Evolutionary conservation across 352 stramenopile species (phyloP), one percentile per base, ranked within the genome.

Genomic region (Phytophthora tubulina): DNA sequence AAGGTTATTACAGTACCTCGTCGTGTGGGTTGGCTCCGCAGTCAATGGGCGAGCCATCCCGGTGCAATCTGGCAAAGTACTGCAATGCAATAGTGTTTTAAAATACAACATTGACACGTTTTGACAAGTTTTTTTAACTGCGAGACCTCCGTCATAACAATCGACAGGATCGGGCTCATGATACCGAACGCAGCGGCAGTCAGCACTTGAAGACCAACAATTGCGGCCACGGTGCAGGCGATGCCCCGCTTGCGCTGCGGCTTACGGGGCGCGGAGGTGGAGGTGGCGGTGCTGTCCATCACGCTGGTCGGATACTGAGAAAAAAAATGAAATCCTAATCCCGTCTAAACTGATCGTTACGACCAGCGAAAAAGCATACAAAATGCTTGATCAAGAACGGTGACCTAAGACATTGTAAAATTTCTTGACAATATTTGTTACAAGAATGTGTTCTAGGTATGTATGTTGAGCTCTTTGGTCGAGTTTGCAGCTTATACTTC

Each of bases 1-100:
- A 27, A 44, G 4, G 10, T 46, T 57, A 21, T 33, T 54, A 1
- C 33, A 31, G 3, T 52, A 87, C 80, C 53, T 79, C 67, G 41
- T 58, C 75, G 41, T 81, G 79, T 17, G 84, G 66, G 39, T 87
- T 58, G 45, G 62, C 64, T 36, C 79, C 85, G 61, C 85, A 94
- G 61, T 94, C 77, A 64, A 92, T 90, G 3, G 77, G 57, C 13
- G 55, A 56, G 5, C 78, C 85, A 53, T 83, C 58, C 15, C 74
- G 82, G 35, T 86, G 78, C 39, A 86, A 63, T 44, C 82, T 71
- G 21, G 86, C 86, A 81, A 93, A 94, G 63, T 93, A 94, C 83
- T 92, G 36, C 53, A 63, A 65, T 60, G 39, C 13, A 27, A 27
- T 27, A 27, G 21, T 27, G 1, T 27, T 27, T 27, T 27, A 27